Evolutionary conservation across 129 eudicot species (phyloP), one percentile per base, ranked within the genome.

Genomic region (Dittrichia graveolens): DNA sequence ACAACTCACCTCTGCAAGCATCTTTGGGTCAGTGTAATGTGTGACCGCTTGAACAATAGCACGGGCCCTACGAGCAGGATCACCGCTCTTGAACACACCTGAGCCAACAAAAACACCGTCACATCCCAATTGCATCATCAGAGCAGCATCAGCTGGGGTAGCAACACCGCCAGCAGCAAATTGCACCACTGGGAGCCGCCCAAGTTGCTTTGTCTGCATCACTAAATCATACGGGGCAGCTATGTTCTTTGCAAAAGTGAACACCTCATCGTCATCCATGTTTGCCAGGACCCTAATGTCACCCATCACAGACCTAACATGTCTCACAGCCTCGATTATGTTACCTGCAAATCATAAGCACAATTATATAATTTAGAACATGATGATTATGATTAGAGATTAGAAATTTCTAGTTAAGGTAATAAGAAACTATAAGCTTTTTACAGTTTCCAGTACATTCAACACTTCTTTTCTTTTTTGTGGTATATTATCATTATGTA

Each of bases 121-220:
- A 19, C 87, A 83, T 6, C 87, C 87, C 77, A 83, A 45, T 50
- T 83, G 87, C 87, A 83, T 83, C 87, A 83, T 83, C 62, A 83
- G 73, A 16, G 87, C 87, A 11, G 84, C 84, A 34, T 83, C 87
- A 5, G 84, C 84, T 6, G 87, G 87, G 5, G 87, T 83, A 1
- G 87, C 87, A 31, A 83, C 87, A 5, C 87, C 87, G 0, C 84
- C 84, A 0, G 87, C 87, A 0, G 87, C 87, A 45, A 83, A 83
- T 14, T 83, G 87, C 44, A 83, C 84, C n/a, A 83, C 87, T 3
- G 87, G 87, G 14, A 83, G 75, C 66, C 87, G 61, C 34, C 87
- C 87, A 0, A 83, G 70, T 68, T 79, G 87, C 69, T 79, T 83
- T 8, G 87, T 83, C 76, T 83, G 84, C 87, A 83, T 83, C 77